phyloP scores from a whole-genome alignment of 1,284 basidiomycete species.

The Puccinia novopanici region DNA sequence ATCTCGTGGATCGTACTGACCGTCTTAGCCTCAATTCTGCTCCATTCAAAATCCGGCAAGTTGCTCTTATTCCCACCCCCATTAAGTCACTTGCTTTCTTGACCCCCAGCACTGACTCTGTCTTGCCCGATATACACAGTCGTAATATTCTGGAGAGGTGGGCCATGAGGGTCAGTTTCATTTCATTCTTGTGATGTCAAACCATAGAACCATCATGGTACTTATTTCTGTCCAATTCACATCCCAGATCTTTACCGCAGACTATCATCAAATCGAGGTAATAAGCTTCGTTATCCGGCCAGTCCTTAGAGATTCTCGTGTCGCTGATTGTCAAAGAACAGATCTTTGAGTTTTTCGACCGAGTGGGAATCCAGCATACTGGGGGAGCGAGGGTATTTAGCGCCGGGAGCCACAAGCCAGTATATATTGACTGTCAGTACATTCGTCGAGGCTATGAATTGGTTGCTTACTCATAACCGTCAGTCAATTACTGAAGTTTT shows the following conservation, averaged over 20 bases:
- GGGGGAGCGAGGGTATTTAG: conserved; percentile 37
- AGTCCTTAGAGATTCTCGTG: no score
- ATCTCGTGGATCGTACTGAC: conserved; percentile 17
- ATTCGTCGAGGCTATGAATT: background rate
- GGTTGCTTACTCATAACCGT: background rate
- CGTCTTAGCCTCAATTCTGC: conserved; percentile 27
- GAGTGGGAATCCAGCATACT: conserved; percentile 33
- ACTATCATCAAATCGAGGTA: conserved; percentile 43
- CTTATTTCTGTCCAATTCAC: background rate
- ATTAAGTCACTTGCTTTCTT: background rate
- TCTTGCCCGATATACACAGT: background rate
- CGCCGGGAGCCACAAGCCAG: conserved; percentile 8
- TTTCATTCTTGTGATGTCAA: no score
- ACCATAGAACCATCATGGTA: no score
- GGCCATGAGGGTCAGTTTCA: conserved; percentile 46
- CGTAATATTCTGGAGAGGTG: conserved; percentile 48
- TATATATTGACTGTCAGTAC: conserved; percentile 44
- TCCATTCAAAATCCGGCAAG: conserved; percentile 37
- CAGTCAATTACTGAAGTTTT: conserved; percentile 5
- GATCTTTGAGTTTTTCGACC: conserved; percentile 49
- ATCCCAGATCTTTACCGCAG: conserved; percentile 40
- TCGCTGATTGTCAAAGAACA: no score
- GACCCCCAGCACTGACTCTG: background rate
- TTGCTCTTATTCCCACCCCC: background rate
- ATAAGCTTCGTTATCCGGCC: background rate